Evolutionary conservation across 202 grass and related monocot genomes (phyloP), one percentile per base, ranked within the genome.

Genomic region (Digitaria exilis): DNA sequence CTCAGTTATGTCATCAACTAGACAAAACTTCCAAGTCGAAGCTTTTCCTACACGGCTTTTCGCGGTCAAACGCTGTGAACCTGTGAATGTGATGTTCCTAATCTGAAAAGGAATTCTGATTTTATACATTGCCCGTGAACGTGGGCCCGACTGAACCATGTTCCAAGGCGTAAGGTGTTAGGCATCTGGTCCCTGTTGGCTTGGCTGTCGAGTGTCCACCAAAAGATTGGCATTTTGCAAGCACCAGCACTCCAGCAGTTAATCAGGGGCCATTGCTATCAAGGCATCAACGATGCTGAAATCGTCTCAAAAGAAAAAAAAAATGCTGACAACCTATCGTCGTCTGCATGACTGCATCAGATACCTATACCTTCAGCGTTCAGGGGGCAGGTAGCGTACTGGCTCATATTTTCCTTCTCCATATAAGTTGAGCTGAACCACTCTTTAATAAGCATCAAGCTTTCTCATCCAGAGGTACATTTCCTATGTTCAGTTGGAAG

Each of bases 11-110:
- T 18, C 34, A 71, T 30, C 71, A 21, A n/a, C 68, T 76, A 42
- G n/a, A n/a, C n/a, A n/a, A n/a, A n/a, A n/a, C 51, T 52, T 75
- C 76, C 63, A 64, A 68, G 29, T 44, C 8, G 4, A n/a, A 58
- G 19, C 69, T 88, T 84, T 69, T 61, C 31, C 6, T 21, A 48
- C 26, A 35, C 29, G 0, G 42, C 50, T 79, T 58, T 58, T 49
- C 25, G 29, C 21, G 29, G 82, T 85, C 87, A 89, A 82, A 65
- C 56, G 56, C 10, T 39, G 71, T 19, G 87, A 82, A 21, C 71
- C 55, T 54, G 37, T 72, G 82, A 82, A 76, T 71, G 76, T 65
- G 71, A 45, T 81, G 52, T 65, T 76, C 61, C 7, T 30, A 44
- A 60, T 52, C 31, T n/a, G n/a, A 55, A 62, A 10, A 29, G 35